Conservation (phyloP, 495 filamentous ascomycete genomes). For the Cudoniella acicularis region DNA sequence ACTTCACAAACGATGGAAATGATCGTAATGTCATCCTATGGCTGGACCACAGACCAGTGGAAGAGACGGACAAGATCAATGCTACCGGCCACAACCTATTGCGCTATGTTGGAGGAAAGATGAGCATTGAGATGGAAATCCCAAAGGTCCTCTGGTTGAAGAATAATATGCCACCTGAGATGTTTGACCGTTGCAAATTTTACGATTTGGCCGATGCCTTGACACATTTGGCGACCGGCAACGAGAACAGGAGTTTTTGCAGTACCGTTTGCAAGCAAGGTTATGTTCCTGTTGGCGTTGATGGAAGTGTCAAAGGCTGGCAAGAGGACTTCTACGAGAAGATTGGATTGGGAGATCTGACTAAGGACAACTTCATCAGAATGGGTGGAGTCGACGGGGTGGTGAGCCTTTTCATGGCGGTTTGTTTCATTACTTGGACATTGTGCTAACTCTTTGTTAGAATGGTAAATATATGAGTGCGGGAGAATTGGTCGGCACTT, state of each 20-base stretch:
- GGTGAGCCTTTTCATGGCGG: constrained; percentile 59
- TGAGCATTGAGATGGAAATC: constrained; percentile 99
- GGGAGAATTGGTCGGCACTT: constrained; percentile 79
- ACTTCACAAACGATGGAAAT: constrained; percentile 71
- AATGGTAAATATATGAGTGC: constrained; percentile 88
- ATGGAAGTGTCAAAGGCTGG: constrained; percentile 97
- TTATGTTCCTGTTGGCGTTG: constrained; percentile 89
- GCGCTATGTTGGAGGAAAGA: constrained; percentile 90
- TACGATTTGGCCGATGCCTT: constrained; percentile 93
- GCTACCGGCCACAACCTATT: constrained; percentile 88
- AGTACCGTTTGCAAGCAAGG: constrained; percentile 95
- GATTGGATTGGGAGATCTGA: constrained; percentile 80
- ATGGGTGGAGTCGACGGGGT: constrained; percentile 92
- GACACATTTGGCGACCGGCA: constrained; percentile 93
- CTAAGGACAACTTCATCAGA: constrained; percentile 79
- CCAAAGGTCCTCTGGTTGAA: constrained; percentile 97
- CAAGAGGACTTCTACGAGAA: constrained; percentile 85
- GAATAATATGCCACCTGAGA: constrained; percentile 91
- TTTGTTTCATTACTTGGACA: constrained; percentile 20
- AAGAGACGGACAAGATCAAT: constrained; percentile 89
- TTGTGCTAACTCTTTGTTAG: constrained; percentile 47
- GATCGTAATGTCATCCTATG: constrained; percentile 90
- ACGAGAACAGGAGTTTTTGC: constrained; percentile 87
- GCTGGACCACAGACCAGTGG: constrained; percentile 87
- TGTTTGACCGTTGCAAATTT: constrained; percentile 91